Conservation (phyloP, 2,329 filamentous ascomycete genomes). For the Fusarium sarcochroum region DNA sequence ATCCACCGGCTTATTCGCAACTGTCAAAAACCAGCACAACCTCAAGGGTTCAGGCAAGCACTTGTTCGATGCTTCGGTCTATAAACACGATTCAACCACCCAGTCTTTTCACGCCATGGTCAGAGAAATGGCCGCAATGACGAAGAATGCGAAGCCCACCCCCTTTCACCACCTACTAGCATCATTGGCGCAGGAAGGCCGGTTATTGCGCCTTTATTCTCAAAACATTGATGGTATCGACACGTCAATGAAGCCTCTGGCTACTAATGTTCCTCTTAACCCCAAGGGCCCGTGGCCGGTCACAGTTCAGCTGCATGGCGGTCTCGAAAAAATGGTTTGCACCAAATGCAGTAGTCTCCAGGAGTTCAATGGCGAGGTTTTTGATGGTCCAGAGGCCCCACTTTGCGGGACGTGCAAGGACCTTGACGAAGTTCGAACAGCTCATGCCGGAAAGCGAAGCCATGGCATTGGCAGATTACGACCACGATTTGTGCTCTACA, state of each 20-base stretch:
- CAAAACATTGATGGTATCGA: constrained; percentile 99
- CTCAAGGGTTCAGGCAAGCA: constrained; percentile 92
- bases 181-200: constrained; percentile 87
- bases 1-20: constrained; percentile 88
- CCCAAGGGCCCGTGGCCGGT: constrained; percentile 91
- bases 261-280: constrained; percentile 84
- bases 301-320: constrained; percentile 94
- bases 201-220: constrained; percentile 90
- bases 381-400: constrained; percentile 87
- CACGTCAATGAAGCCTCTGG: constrained; percentile 82
- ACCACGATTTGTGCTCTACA: constrained; percentile 96
- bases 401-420: constrained; percentile 81
- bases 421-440: constrained; percentile 81
- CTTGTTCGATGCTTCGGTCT: constrained; percentile 97
- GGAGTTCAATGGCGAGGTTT: constrained; percentile 82
- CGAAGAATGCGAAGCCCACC: constrained; percentile 83
- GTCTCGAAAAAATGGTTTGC: constrained; percentile 96
- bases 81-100: constrained; percentile 90
- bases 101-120: constrained; percentile 97
- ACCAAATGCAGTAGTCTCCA: constrained; percentile 87
- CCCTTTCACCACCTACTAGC: constrained; percentile 94
- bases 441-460: constrained; percentile 85
- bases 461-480: constrained; percentile 92
- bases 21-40: constrained; percentile 87
- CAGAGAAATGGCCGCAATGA: constrained; percentile 84